Evolutionary conservation across 768 basidiomycete genomes (phyloP), one percentile per base, ranked within the genome.

Genomic region (Gautieria morchelliformis): DNA sequence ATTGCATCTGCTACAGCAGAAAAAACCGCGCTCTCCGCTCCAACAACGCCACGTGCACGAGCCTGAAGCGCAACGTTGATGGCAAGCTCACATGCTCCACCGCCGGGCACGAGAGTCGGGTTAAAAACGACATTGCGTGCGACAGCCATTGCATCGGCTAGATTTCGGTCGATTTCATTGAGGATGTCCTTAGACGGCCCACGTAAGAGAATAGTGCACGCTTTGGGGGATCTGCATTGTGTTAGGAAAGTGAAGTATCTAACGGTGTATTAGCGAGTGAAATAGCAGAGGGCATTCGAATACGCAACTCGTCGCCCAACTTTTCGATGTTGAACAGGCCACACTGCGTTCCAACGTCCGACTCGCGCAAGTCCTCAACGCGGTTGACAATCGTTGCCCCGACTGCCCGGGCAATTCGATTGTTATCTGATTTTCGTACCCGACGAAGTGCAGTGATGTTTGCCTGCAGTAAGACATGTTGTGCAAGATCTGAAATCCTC

Each of bases 371-470:
- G 68, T 98, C 95, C 67, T 99, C 96, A 20, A 93, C 78, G 15
- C 94, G 84, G 73, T 98, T 98, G 60, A 99, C 91, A 70, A 99
- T 97, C 32, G 93, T 97, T 1, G 91, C 95, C 22, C 93, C 93
- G 40, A 90, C 85, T 0, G 93, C 94, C 24, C 96, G 85, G 0
- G 96, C 96, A 62, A 98, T 90, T 46, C 96, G 89, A 72, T 98
- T 99, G 76, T 98, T 97, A 71, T 99, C 96, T 3, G 93, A 93
- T 71, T 98, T 99, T 67, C 96, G 87, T 10, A 98, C 93, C n/a
- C 96, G 87, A 42, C 96, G 89, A 60, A 98, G 79, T 32, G 91
- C 89, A n/a, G 93, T 88, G 58, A 98, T 82, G 66, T 92, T 87
- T 62, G 88, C 79, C 65, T 89, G 89, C 65, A 83, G 80, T 58